Evolutionary conservation across 176 grass and related monocot species (phyloP).

Genomic region (Rhynchospora pubera): DNA sequence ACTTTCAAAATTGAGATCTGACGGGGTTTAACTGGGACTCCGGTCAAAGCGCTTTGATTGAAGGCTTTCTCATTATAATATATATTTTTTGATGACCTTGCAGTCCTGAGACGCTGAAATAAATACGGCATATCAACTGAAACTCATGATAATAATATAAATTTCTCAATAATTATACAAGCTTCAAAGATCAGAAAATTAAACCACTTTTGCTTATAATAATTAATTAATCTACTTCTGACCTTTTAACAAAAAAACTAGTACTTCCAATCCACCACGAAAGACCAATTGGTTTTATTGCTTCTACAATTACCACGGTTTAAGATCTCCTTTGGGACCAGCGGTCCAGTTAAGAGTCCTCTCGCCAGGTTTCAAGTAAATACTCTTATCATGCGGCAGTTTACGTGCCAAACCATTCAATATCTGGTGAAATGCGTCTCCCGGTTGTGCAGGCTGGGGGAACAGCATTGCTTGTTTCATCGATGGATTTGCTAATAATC

Average conservation of each 20-base stretch:
- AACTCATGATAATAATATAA: background rate
- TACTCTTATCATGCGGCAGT: slow-evolving; percentile 44
- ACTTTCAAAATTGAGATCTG: too few relatives aligned
- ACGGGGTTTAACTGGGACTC: too few relatives aligned
- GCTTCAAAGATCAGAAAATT: slow-evolving; percentile 8
- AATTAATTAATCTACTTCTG: background rate
- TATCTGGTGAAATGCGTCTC: slow-evolving; percentile 86
- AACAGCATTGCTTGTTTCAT: slow-evolving; percentile 95
- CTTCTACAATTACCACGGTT: slow-evolving; percentile 50
- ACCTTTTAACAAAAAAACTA: slow-evolving; percentile 2
- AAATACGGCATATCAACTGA: background rate
- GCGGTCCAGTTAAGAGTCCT: slow-evolving; percentile 68
- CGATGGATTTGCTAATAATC: slow-evolving; percentile 73
- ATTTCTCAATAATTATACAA: slow-evolving; percentile 11
- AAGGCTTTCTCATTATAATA: too few relatives aligned
- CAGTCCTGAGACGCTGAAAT: too few relatives aligned
- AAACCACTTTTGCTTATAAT: background rate
- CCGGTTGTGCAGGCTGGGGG: slow-evolving; percentile 63
- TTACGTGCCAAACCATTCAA: slow-evolving; percentile 83
- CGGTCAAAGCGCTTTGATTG: too few relatives aligned
- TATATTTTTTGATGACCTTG: background rate
- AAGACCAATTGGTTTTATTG: slow-evolving; percentile 1
- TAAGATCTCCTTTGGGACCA: slow-evolving; percentile 58
- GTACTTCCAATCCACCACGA: background rate
- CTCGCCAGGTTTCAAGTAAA: slow-evolving; percentile 56